A percentile compares a stretch with the other conserved stretches of the same genome.
Evolutionary conservation across 192 early-diverging fungal species (phyloP).

Genomic region (Mortierella antarctica): DNA sequence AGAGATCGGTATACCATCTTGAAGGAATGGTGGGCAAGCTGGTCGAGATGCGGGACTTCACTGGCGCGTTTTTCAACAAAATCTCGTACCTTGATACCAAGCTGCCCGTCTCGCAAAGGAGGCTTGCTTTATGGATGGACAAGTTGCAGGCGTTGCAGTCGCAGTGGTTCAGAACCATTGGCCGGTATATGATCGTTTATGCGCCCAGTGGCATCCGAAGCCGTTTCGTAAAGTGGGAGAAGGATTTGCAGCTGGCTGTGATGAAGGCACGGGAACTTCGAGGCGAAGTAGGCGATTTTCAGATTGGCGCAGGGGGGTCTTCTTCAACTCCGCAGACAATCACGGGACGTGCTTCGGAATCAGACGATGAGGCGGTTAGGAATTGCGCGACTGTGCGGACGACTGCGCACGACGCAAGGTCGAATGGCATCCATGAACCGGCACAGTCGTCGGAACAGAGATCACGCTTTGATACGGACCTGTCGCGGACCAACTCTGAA

Average conservation of each 20-base stretch:
- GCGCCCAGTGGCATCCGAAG: slow-evolving; percentile 26
- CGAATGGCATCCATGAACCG: neutral
- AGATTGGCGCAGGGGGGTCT: neutral
- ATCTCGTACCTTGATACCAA: slow-evolving; percentile 51
- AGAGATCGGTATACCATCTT: slow-evolving; percentile 42
- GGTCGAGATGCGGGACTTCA: slow-evolving; percentile 47
- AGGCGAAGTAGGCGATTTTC: slow-evolving; percentile 27
- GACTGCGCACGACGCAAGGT: no score
- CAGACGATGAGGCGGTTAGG: no score
- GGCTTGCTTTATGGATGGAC: slow-evolving; percentile 45
- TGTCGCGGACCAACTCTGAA: no score
- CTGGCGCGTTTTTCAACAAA: slow-evolving; percentile 50
- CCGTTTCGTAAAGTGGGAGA: slow-evolving; percentile 43
- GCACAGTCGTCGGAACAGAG: neutral
- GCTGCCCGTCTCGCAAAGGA: slow-evolving; percentile 39
- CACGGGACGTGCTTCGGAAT: neutral
- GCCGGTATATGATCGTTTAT: slow-evolving; percentile 35
- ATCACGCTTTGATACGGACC: neutral
- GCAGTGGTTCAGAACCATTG: slow-evolving; percentile 47
- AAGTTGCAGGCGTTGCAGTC: slow-evolving; percentile 39
- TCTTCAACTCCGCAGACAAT: neutral
- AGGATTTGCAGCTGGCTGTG: slow-evolving; percentile 22
- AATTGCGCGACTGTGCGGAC: no score
- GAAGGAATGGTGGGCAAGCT: slow-evolving; percentile 49
- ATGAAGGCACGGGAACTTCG: slow-evolving; percentile 31